Evolutionary conservation across 1,284 basidiomycete species (phyloP).

Genomic region (Leucoagaricus sp.): DNA sequence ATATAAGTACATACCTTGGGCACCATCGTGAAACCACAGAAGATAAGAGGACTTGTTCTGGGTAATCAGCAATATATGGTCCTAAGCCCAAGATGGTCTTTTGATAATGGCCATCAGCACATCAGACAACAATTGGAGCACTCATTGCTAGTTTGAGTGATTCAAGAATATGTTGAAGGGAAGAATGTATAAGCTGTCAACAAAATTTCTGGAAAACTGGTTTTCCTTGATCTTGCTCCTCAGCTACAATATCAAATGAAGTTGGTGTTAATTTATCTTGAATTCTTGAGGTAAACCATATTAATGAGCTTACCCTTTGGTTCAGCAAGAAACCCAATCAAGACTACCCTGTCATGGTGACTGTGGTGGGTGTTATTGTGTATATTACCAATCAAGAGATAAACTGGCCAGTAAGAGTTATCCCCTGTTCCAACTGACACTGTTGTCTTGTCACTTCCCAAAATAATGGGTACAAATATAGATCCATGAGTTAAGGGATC

Average conservation of each 20-base stretch:
- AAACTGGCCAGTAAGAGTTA: constrained; percentile 35
- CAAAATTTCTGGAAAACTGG: not conserved
- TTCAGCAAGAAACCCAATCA: constrained; percentile 29
- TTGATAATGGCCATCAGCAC: constrained; percentile 33
- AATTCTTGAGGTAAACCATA: constrained; percentile 31
- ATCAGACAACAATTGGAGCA: constrained; percentile 24
- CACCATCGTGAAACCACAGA: constrained; percentile 35
- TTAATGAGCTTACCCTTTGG: constrained; percentile 18
- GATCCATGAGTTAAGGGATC: constrained; percentile 31
- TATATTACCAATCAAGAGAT: constrained; percentile 33
- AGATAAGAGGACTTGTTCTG: constrained; percentile 32
- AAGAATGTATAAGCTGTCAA: not conserved
- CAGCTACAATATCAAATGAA: no score
- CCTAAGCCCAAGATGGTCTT: constrained; percentile 30
- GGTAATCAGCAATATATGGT: constrained; percentile 39
- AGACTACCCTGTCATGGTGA: constrained; percentile 24
- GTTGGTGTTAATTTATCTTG: constrained; percentile 21
- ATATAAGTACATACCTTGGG: no score
- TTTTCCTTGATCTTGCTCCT: not conserved
- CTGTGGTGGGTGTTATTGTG: constrained; percentile 28
- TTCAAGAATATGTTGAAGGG: not conserved
- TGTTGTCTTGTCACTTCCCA: constrained; percentile 40
- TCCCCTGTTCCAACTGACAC: constrained; percentile 39
- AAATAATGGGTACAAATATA: no score
- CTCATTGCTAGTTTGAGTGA: constrained; percentile 24